phyloP scores from a whole-genome alignment of 164 flowering plant species.

The Nymphaea thermarum region DNA sequence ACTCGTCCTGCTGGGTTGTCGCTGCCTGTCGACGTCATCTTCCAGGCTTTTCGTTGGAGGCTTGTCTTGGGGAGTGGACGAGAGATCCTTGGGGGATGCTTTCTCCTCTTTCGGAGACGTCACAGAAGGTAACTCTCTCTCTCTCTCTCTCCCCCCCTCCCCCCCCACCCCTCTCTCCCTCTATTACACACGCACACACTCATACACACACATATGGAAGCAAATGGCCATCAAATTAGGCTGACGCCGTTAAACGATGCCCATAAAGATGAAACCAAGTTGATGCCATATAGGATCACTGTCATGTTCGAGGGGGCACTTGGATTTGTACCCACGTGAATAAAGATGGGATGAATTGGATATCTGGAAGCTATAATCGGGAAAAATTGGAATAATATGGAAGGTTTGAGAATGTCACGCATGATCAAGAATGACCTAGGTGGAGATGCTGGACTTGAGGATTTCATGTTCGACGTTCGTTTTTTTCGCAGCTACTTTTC shows the following conservation, averaged over 20 bases:
- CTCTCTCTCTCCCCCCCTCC: not conserved
- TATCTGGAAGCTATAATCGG: not conserved
- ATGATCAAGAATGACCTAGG: no score
- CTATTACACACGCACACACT: not conserved
- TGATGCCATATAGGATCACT: no score
- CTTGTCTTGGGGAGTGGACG: conserved; percentile 77
- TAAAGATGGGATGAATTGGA: not conserved
- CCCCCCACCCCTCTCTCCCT: not conserved
- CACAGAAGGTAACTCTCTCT: conserved; percentile 47
- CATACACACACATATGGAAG: not conserved
- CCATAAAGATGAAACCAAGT: no score
- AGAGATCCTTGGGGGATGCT: conserved; percentile 69
- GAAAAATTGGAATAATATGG: not conserved
- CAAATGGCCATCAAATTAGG: not conserved
- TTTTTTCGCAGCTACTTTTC: no score
- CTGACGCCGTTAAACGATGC: no score
- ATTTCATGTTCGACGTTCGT: no score
- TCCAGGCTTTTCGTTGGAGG: conserved; percentile 76
- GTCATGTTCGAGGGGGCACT: no score
- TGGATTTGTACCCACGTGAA: no score
- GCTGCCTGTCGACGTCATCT: conserved; percentile 19
- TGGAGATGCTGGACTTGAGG: no score
- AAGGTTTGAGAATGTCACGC: no score
- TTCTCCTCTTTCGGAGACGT: conserved; percentile 78
- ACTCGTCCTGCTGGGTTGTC: not conserved